These are phyloP conservation scores for Metschnikowia sp. DNA, from an alignment of 805 yeast species.

Conservation along the genomic window DNA sequence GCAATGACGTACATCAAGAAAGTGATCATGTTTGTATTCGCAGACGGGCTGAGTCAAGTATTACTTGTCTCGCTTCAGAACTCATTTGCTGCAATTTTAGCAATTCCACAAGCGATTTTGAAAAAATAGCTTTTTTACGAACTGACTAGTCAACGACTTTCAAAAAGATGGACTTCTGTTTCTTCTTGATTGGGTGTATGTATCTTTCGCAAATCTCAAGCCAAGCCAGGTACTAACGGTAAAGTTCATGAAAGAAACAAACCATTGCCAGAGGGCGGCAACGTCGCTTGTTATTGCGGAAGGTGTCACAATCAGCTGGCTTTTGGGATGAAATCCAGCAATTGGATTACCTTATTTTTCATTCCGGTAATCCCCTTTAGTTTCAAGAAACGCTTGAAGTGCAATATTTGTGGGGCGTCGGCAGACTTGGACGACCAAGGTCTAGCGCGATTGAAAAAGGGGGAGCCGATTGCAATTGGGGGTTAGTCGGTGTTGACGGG, in stretches of 20 bases:
- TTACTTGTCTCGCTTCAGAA: background rate
- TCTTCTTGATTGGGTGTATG: slow-evolving; percentile 19
- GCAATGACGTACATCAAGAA: background rate
- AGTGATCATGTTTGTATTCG: background rate
- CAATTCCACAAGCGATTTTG: no score
- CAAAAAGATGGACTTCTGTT: slow-evolving; percentile 16
- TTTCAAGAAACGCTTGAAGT: slow-evolving; percentile 13
- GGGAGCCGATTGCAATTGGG: slow-evolving; percentile 18
- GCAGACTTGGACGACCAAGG: slow-evolving; percentile 17
- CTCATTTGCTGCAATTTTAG: no score
- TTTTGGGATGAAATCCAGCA: slow-evolving; percentile 48
- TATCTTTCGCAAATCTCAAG: background rate
- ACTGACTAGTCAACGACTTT: no score
- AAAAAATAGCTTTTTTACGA: no score
- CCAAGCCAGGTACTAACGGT: slow-evolving; percentile 6
- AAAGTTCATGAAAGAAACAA: slow-evolving; percentile 17
- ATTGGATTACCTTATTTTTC: slow-evolving; percentile 37
- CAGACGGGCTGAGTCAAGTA: background rate
- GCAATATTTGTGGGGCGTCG: slow-evolving; percentile 19
- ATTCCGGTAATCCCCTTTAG: slow-evolving; percentile 17
- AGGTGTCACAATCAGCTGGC: slow-evolving; percentile 58
- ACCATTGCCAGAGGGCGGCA: slow-evolving; percentile 14
- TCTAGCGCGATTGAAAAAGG: slow-evolving; percentile 11
- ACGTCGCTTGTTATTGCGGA: slow-evolving; percentile 42
- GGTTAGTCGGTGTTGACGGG: background rate